Conservation (phyloP, 352 stramenopile genomes). For the Globisporangium cystogenes region DNA sequence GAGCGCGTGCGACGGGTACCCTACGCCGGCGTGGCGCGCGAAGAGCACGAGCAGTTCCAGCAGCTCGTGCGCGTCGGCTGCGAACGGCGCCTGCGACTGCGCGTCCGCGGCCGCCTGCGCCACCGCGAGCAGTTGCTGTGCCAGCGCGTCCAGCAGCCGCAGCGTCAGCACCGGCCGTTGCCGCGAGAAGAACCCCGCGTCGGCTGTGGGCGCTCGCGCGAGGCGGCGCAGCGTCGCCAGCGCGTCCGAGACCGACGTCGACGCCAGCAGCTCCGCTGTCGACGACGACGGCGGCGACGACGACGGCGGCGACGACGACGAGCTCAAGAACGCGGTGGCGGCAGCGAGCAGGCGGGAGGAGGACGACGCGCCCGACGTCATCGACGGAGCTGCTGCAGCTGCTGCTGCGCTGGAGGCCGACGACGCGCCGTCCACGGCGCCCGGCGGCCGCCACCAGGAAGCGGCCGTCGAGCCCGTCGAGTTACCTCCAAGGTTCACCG, state of each 20-base stretch:
- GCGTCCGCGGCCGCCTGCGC: constrained; percentile 8
- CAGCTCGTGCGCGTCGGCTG: constrained; percentile 13
- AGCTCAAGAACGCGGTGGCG: constrained; percentile 30
- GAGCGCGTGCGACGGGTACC: constrained; percentile 66
- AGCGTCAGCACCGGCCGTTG: constrained; percentile 40
- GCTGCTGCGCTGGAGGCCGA: constrained; percentile 2
- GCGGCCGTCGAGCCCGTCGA: constrained; percentile 6
- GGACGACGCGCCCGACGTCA: constrained; percentile 4
- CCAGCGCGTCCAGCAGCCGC: constrained; percentile 52
- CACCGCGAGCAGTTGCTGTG: constrained; percentile 39
- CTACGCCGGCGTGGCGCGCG: constrained; percentile 38
- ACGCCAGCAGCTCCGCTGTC: constrained; percentile 4
- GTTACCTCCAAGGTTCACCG: constrained; percentile 10
- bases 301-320: constrained; percentile 14
- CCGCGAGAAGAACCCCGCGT: constrained; percentile 36
- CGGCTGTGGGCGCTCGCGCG: constrained; percentile 29
- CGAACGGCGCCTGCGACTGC: constrained; percentile 19
- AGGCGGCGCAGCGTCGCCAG: constrained; percentile 36
- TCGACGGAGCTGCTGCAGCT: not conserved
- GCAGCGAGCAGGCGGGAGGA: constrained; percentile 27
- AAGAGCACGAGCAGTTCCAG: constrained; percentile 64
- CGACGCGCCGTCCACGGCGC: constrained; percentile 33
- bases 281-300: too few species aligned
- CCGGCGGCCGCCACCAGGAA: constrained; percentile 35
- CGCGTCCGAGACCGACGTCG: constrained; percentile 11